Evolutionary conservation across 1,284 basidiomycete species (phyloP), one percentile per base, ranked within the genome.

Genomic region (Ustilago crameri): DNA sequence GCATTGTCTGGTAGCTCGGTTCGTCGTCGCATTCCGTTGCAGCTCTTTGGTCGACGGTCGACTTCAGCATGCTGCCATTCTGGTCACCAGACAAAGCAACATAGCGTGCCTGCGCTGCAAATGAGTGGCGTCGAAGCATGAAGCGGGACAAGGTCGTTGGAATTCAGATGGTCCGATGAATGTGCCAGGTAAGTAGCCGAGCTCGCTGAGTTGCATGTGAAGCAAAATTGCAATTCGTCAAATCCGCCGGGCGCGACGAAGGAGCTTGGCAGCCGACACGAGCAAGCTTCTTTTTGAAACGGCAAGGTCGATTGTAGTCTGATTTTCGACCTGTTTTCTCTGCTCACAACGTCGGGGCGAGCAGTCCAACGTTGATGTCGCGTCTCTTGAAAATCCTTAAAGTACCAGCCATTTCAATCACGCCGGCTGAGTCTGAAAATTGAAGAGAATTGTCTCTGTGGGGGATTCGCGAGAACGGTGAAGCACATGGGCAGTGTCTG

Each of bases 251-350:
- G 30, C 5, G 30, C 5, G 30, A 30, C 7, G 30, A 30, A 30
- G 12, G 30, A 7, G 30, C 30, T 30, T 30, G 30, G 30, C 30
- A 30, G 30, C 30, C 5, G 30, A 30, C n/a, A 20, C 38, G n/a
- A n/a, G n/a, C n/a, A n/a, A n/a, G n/a, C n/a, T n/a, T 40, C 18
- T 40, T 17, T 40, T 20, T 3, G 18, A 18, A 3, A 9, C 3
- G 15, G 18, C 15, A n/a, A 40, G 37, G 34, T 30, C 30, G 26
- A 56, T 38, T 41, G 54, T 64, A 55, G 62, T 64, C 62, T 64
- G 62, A 64, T 64, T 64, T 53, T 56, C 15, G 24, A 27, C 37
- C 34, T 14, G n/a, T 23, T 27, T 18, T 26, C 10, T 51, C 50
- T 49, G 56, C 26, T 48, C 55, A 48, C 43, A 22, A 22, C 22